phyloP scores from a whole-genome alignment of 441 rosid species.

The Daphne laureola region DNA sequence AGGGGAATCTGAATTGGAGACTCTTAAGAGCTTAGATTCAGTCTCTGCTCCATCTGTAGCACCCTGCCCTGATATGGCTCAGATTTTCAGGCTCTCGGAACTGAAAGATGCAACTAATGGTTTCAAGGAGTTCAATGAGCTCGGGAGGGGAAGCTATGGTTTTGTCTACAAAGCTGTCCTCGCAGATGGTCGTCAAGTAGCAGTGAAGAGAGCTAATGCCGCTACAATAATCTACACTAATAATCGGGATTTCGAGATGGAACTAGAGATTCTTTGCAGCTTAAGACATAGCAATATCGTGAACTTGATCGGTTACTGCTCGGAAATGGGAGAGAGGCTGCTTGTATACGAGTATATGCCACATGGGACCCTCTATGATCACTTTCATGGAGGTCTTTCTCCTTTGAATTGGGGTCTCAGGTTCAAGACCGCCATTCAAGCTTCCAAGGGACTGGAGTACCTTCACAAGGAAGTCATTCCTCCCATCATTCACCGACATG shows the following conservation, averaged over 20 bases:
- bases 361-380: conserved; percentile 61
- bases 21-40: conserved; percentile 27
- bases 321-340: conserved; percentile 64
- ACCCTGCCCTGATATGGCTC: conserved; percentile 50
- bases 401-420: conserved; percentile 56
- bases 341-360: conserved; percentile 63
- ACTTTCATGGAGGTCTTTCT: conserved; percentile 52
- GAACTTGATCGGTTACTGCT: conserved; percentile 57
- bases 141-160: conserved; percentile 87
- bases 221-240: conserved; percentile 85
- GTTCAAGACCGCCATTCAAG: conserved; percentile 43
- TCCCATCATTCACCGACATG: conserved; percentile 53
- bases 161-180: conserved; percentile 81
- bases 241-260: conserved; percentile 68
- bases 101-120: conserved; percentile 89
- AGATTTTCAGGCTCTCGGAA: conserved; percentile 71
- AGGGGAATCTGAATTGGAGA: conserved; percentile 44
- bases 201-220: conserved; percentile 88
- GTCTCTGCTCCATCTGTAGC: conserved; percentile 30
- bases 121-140: conserved; percentile 87
- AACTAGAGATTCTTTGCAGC: conserved; percentile 66
- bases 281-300: conserved; percentile 55
- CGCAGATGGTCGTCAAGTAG: conserved; percentile 73
- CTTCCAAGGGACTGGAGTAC: conserved; percentile 59
- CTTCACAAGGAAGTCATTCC: conserved; percentile 69